Base-by-base conservation (phyloP, 495 filamentous ascomycete species). In the Neurospora tetraspora region DNA sequence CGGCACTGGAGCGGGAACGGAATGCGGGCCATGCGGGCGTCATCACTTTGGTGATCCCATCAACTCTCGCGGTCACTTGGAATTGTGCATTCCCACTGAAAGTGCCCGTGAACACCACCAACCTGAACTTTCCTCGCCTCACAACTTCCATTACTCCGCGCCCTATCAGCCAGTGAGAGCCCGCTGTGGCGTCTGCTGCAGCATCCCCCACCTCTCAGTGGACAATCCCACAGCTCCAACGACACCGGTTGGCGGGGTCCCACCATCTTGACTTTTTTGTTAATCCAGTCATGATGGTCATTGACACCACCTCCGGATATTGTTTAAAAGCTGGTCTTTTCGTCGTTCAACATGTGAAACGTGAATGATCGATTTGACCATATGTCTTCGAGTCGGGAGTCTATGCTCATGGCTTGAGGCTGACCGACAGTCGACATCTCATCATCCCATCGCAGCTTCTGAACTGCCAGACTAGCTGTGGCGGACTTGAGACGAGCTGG, bases 101-200 rank as follows among this genome's bases (percentile, higher is more conserved):
- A 20, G 61, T 69, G 71, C 40, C 40, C 18, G 42, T 45, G 43
- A 45, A 45, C 43, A 45, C 42, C 43, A 68, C 12, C 68, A 69
- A n/a, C n/a, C n/a, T n/a, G n/a, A n/a, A n/a, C n/a, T n/a, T n/a
- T n/a, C n/a, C n/a, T n/a, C n/a, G n/a, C n/a, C n/a, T 69, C 43
- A 40, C 61, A 47, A 23, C 39, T 11, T n/a, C n/a, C n/a, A 34
- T 5, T 37, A 23, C 39, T 43, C 71, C 72, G 73, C 40, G 42
- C 39, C 59, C 53, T 18, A 31, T 69, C 61, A 70, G 43, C 77
- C 77, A 78, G 69, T 78, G 31, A 77, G n/a, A 74, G 23, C 10
- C 12, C 53, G 36, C 69, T 42, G 72, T 76, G 74, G 72, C 72
- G 68, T 71, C 72, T 65, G 45, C 75, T 77, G 75, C 71, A 39